Evolutionary conservation across 352 stramenopile species (phyloP).

Genomic region (Phytophthora ramorum): DNA sequence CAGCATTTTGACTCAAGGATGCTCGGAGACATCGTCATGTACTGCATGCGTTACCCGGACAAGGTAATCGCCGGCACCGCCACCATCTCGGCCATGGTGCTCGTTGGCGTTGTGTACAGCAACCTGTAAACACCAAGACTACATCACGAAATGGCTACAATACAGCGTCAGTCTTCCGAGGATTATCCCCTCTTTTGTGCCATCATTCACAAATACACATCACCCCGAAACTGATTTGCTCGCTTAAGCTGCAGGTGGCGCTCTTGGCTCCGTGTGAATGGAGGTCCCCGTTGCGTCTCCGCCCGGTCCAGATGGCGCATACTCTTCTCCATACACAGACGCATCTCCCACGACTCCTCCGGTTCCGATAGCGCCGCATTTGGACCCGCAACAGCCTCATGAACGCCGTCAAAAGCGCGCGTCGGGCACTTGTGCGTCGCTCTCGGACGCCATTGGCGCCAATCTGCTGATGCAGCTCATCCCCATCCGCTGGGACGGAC

Average conservation of each 20-base stretch:
- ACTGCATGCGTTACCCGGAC: slow-evolving; percentile 58
- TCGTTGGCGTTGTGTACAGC: slow-evolving; percentile 52
- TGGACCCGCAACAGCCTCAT: slow-evolving; percentile 32
- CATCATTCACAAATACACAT: slow-evolving; percentile 15
- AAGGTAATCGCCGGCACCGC: slow-evolving; percentile 52
- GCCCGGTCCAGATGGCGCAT: not conserved
- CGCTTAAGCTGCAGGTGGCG: not conserved
- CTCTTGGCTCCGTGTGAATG: slow-evolving; percentile 18
- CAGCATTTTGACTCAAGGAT: slow-evolving; percentile 65
- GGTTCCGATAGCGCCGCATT: slow-evolving; percentile 18
- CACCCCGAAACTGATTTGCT: slow-evolving; percentile 31
- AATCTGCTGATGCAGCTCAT: slow-evolving; percentile 67
- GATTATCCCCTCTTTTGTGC: slow-evolving; percentile 13
- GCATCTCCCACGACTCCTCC: slow-evolving; percentile 12
- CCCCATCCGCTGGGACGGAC: slow-evolving; percentile 73
- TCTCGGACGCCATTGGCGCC: slow-evolving; percentile 34
- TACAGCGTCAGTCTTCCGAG: slow-evolving; percentile 6
- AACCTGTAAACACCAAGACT: slow-evolving; percentile 34
- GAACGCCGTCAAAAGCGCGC: slow-evolving; percentile 25
- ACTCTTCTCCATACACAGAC: slow-evolving; percentile 16
- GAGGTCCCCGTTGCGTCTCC: slow-evolving; percentile 27
- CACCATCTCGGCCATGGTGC: slow-evolving; percentile 49
- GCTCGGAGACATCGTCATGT: slow-evolving; percentile 60
- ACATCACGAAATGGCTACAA: not conserved
- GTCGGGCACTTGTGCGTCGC: not conserved